Evolutionary conservation across 768 basidiomycete species (phyloP), one percentile per base, ranked within the genome.

Genomic region (Dentipellis sp.): DNA sequence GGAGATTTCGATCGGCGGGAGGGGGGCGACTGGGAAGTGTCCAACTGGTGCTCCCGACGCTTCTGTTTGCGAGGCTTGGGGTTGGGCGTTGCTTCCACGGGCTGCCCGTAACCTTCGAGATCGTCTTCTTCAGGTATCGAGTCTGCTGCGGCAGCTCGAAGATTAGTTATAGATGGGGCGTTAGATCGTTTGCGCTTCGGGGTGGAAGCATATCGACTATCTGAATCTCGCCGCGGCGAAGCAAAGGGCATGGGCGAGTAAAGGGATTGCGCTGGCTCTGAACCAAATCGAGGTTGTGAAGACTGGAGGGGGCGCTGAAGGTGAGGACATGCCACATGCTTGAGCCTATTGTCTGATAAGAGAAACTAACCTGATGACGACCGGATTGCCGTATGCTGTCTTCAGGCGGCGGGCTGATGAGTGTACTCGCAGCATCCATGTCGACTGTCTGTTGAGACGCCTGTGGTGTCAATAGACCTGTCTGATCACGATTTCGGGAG

Each of bases 11-110:
- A 59, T 60, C 17, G 62, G 39, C 59, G 59, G 45, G 21, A 42
- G 10, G 29, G 52, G 4, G 47, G 50, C 36, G 14, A 48, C 1
- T 19, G 14, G 34, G 37, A 39, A 17, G 37, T 5, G 29, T 29
- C 29, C 29, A 29, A 29, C 29, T 29, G 29, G 29, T 29, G 29
- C 29, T 29, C 29, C 17, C 50, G 59, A 40, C 61, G 56, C 34
- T 53, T 55, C 29, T 74, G 68, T 63, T 86, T 86, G 60, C 82
- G 78, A 1, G 81, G 74, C 65, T 82, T 82, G 37, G 83, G 40
- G 63, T 84, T 83, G 10, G 81, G 82, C 0, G 82, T 84, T 4
- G 70, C 66, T 58, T 80, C 75, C 6, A 53, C 51, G 58, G 63
- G 35, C 40, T 11, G 68, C 55, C 22, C 61, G 48, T 56, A 52